Base-by-base conservation (phyloP, 257 asterid genomes). In the Mitragyna speciosa region DNA sequence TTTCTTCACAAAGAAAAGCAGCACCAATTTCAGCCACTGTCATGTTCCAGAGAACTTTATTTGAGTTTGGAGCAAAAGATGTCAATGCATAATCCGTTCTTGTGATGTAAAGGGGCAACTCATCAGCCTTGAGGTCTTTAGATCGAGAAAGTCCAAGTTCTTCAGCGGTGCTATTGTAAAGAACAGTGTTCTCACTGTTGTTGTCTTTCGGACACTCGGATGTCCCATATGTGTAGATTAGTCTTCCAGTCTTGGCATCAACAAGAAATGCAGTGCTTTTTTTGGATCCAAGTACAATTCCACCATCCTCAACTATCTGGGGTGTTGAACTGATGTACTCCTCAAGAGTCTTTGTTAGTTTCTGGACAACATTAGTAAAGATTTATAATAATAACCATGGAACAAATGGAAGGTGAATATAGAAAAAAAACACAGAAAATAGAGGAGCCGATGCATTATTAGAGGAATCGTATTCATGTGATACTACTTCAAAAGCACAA, bases 241-340 rank as follows among this genome's bases (percentile, higher is more conserved):
- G 81, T 80, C 86, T 89, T 77, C 99, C 98, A 79, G 97, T 89
- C 86, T 84, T 95, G 59, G 87, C 91, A 89, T 93, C 97, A 81
- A 95, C 91, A 61, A 88, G 84, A 85, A 90, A 95, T 28, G 87
- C 98, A 31, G 90, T 86, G 39, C 96, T 91, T 81, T 82, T 88
- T 82, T 91, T 95, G 83, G 92, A 90, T 76, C 99, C 99, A 26
- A 93, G 94, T 71, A 93, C 97, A 68, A 95, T 85, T 79, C 97
- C 97, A 48, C 99, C 99, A 82, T 93, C 94, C 85, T 95, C 99
- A 48, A 93, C 87, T 85, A 95, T 92, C 85, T 93, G 99, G 79
- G 99, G 99, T 49, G 99, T 93, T 76, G 97, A 92, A 84, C 91
- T 89, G 78, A 95, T 85, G 75, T 91, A 95, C 86, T 91, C 97